Percentiles rank a stretch among this genome's conserved stretches.
phyloP scores from a whole-genome alignment of 1,284 basidiomycete genomes.

The Bjerkandera adusta region DNA sequence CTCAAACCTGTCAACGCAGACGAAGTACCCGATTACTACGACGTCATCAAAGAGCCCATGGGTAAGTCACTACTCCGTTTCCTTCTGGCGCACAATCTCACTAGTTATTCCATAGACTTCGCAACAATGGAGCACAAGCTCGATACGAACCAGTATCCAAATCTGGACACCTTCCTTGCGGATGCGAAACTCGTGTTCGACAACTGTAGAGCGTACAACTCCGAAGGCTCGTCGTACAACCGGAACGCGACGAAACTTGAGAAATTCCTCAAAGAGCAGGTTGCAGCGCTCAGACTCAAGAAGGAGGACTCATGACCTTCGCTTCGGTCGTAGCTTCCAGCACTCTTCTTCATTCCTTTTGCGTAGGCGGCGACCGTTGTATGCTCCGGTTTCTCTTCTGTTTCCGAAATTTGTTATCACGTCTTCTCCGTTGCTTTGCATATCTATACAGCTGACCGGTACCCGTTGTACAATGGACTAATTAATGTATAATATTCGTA shows the following conservation, averaged over 20 bases:
- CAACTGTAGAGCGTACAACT: conserved; percentile 92
- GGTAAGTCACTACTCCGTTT: conserved; percentile 50
- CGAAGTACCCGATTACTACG: conserved; percentile 91
- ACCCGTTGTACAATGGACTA: no score
- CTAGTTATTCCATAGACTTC: conserved; percentile 59
- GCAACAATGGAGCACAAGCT: conserved; percentile 93
- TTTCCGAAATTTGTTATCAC: no score
- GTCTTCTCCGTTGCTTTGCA: no score
- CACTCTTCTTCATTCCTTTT: not conserved
- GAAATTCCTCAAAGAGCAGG: conserved; percentile 56
- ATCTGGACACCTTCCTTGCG: conserved; percentile 74
- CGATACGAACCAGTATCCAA: conserved; percentile 77
- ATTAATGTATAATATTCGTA: no score
- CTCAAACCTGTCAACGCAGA: conserved; percentile 76
- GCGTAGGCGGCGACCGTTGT: not conserved
- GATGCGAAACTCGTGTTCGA: conserved; percentile 88
- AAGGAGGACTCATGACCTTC: conserved; percentile 21
- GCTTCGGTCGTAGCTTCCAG: no score
- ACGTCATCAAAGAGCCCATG: conserved; percentile 92
- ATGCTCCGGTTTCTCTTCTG: no score
- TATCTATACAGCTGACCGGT: no score
- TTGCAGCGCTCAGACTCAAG: conserved; percentile 25
- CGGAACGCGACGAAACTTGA: conserved; percentile 88
- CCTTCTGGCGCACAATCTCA: conserved; percentile 1
- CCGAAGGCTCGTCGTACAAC: conserved; percentile 80